Evolutionary conservation across 1,284 basidiomycete species (phyloP).

Genomic region (Wolfiporia cocos): DNA sequence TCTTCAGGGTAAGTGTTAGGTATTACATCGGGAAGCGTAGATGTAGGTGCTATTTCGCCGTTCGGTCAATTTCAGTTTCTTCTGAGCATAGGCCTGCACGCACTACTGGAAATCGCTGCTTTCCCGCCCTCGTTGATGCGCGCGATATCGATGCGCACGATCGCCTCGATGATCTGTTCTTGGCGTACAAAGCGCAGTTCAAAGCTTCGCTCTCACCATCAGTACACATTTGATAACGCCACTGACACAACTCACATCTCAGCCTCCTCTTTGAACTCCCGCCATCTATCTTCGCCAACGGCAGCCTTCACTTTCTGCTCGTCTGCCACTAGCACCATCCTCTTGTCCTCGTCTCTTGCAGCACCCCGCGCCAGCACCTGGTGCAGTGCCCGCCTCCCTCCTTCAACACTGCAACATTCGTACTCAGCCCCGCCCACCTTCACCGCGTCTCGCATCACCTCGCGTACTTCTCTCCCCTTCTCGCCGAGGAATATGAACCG

Average conservation of each 20-base stretch:
- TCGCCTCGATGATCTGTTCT: conserved; percentile 25
- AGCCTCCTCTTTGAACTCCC: conserved; percentile 42
- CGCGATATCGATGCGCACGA: conserved; percentile 24
- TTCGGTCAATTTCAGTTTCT: no score
- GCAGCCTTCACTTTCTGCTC: conserved; percentile 42
- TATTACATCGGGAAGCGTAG: conserved; percentile 24
- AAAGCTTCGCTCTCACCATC: conserved; percentile 15
- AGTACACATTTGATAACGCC: no score
- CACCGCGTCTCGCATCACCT: conserved; percentile 45
- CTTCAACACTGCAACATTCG: conserved; percentile 48
- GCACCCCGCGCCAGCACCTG: conserved; percentile 43
- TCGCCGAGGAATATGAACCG: conserved; percentile 58
- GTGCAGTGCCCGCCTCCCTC: conserved; percentile 42
- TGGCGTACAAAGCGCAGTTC: conserved; percentile 22
- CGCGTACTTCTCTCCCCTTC: conserved; percentile 39
- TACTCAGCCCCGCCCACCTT: conserved; percentile 48
- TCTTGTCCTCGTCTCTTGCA: conserved; percentile 36
- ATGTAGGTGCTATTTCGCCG: no score
- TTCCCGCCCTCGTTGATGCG: no score
- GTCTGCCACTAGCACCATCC: conserved; percentile 48
- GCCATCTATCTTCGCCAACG: conserved; percentile 47
- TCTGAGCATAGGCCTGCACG: no score
- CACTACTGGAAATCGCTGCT: no score
- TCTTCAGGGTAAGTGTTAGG: conserved; percentile 28
- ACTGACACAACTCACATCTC: conserved; percentile 34